Evolutionary conservation across 2,329 filamentous ascomycete species (phyloP), one percentile per base, ranked within the genome.

Genomic region (Ceratocystis smalleyi): DNA sequence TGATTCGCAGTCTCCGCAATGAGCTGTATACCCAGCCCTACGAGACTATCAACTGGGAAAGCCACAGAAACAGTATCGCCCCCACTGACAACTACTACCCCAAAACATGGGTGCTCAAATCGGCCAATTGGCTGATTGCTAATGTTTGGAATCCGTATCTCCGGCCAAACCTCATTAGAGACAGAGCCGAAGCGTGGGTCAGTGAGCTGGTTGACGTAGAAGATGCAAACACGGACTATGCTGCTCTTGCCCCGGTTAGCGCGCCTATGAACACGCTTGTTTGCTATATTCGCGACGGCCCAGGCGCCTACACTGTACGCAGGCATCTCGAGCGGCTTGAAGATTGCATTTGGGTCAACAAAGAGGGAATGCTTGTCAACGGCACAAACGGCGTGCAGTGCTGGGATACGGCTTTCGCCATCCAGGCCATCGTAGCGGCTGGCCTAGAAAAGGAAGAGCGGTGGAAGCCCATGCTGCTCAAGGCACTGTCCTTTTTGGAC

Each of bases 351-450:
- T 99, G 94, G 91, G 79, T 99, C 61, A 96, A 95, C 68, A 74
- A 85, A 43, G 91, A 96, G 72, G 94, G 94, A 5, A 90, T 99
- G 89, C 80, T 97, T 59, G 87, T 87, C 75, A 96, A 96, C 70
- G 94, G 94, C 45, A 99, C 94, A 7, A 97, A 99, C 69, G 94
- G 94, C n/a, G 91, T 97, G 1, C 94, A 99, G 74, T 88, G 85
- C 68, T 99, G 94, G 94, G 94, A 99, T 72, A 99, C 94, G 0
- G 82, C 91, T 0, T 97, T 97, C 71, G 77, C 87, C 19, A 89
- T 96, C 43, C 91, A 96, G 73, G 86, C 89, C 0, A 83, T 89
- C 5, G 82, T 89, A 62, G 88, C 89, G 60, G 85, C 89, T 5
- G 90, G 88, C 0, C 81, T 96, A 30, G 85, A 87, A n/a, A 77